Percentiles rank a stretch among this genome's conserved stretches.
phyloP scores from a whole-genome alignment of 202 grass and related monocot species.

The Eragrostis tef region DNA sequence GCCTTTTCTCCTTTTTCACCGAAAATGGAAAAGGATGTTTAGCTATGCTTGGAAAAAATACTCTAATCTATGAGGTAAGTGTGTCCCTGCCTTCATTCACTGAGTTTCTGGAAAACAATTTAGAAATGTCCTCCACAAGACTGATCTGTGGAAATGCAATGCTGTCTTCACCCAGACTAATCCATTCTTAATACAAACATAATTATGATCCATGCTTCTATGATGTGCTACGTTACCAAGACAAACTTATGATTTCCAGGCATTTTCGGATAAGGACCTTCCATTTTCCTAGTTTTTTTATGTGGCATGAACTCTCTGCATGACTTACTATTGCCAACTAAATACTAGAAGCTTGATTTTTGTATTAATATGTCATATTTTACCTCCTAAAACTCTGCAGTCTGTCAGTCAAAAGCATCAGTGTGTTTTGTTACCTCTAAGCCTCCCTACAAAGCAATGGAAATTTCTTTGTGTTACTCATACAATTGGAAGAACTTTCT shows the following conservation, averaged over 20 bases:
- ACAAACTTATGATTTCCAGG: conserved; percentile 5
- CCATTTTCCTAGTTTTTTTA: conserved; percentile 36
- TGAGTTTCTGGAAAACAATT: neutral
- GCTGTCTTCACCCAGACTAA: conserved; percentile 30
- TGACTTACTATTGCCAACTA: conserved; percentile 36
- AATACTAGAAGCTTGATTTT: conserved; percentile 30
- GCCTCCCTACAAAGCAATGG: conserved; percentile 81
- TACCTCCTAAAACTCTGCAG: conserved; percentile 50
- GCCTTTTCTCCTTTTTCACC: conserved; percentile 93
- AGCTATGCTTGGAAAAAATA: conserved; percentile 85
- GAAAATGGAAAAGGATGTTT: conserved; percentile 92
- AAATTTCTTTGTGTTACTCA: conserved; percentile 95
- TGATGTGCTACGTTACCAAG: conserved; percentile 19
- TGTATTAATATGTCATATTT: conserved; percentile 34
- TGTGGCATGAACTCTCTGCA: conserved; percentile 34
- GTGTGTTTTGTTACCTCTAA: conserved; percentile 76
- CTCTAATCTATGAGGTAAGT: conserved; percentile 90
- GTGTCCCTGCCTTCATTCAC: conserved; percentile 1
- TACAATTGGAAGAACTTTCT: conserved; percentile 94
- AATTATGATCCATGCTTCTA: conserved; percentile 32
- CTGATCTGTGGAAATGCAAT: conserved; percentile 39
- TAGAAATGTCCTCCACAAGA: conserved; percentile 4
- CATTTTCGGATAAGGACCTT: conserved; percentile 9
- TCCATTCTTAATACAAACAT: conserved; percentile 19
- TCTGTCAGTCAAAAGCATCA: conserved; percentile 91